These are phyloP conservation scores for Balansia obtecta DNA, from an alignment of 2,329 filamentous ascomycete species.

Conservation along the genomic window DNA sequence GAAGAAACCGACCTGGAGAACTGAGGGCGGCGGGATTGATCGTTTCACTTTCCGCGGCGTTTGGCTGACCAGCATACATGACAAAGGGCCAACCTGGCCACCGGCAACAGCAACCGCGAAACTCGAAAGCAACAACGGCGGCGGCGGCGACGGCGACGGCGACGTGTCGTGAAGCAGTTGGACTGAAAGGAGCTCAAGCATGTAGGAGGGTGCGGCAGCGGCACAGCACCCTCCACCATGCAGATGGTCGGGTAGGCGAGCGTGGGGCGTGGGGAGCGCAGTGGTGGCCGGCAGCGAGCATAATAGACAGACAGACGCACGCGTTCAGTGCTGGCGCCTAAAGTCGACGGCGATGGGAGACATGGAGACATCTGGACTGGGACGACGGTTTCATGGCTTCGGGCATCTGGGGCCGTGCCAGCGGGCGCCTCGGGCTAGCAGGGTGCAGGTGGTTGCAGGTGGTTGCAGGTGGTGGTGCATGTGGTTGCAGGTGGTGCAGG, in stretches of 20 bases:
- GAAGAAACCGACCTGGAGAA: constrained; percentile 50
- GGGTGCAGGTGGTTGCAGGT: too few relatives aligned
- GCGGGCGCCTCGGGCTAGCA: too few relatives aligned
- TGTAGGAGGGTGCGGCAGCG: constrained; percentile 24
- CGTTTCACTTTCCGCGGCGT: constrained; percentile 72
- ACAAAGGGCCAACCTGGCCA: constrained; percentile 15
- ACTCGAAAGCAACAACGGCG: constrained; percentile 14
- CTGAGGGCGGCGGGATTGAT: constrained; percentile 85
- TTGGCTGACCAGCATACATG: constrained; percentile 37
- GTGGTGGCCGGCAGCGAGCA: too few relatives aligned
- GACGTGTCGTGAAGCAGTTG: constrained; percentile 53
- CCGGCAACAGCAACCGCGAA: constrained; percentile 10
- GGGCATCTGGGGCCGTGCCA: background rate
- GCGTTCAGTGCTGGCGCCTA: background rate
- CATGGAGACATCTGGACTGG: too few relatives aligned
- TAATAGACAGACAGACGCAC: too few relatives aligned
- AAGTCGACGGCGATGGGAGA: background rate
- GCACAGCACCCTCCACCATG: constrained; percentile 33
- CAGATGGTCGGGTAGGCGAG: constrained; percentile 32
- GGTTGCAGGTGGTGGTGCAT: too few relatives aligned
- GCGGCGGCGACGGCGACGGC: constrained; percentile 22
- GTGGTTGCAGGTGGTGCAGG: too few relatives aligned
- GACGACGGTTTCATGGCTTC: too few relatives aligned
- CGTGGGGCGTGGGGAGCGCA: constrained; percentile 3
- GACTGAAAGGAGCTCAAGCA: constrained; percentile 28